Base-by-base conservation (phyloP, 176 grass and related monocot species). In the Rhynchospora tenuis region DNA sequence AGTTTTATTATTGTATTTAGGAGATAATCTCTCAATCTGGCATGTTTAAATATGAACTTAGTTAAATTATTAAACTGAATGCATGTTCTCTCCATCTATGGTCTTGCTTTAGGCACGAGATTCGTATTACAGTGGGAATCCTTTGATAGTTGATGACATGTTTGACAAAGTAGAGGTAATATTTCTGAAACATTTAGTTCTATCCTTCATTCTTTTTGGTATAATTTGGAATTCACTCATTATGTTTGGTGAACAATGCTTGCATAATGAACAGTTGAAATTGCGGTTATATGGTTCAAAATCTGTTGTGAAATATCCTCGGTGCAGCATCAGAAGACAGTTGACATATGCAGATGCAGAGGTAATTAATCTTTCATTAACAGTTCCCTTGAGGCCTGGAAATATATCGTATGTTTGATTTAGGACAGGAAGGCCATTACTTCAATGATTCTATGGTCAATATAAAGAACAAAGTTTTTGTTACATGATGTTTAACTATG, bases 131-230 rank as follows among this genome's bases (percentile, higher is more conserved):
- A 93, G 90, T 1, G 96, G 96, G 14, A 86, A 89, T 17, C 96
- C 96, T 85, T 85, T 99, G 91, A 95, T 99, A 42, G 72, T 92
- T 15, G 95, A 98, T 79, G 92, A 93, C 81, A 94, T 94, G 90
- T 98, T 94, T 13, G 96, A 99, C 84, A 99, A 91, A 95, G 89
- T 99, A 22, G 96, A 99, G 96, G 96, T 95, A 56, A 75, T 59
- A 85, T 38, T 50, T 74, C 31, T 26, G 31, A 50, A 55, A 80
- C 43, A 17, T 67, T 46, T 44, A 66, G 7, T 38, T 66, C 47
- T 33, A 26, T 52, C 67, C n/a, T n/a, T n/a, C n/a, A n/a, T n/a
- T n/a, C n/a, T 75, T 27, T 73, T 43, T n/a, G 16, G 73, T 29
- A 22, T 6, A 28, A 84, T 31, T 81, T 86, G 22, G 43, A 48